A percentile compares a stretch with the other conserved stretches of the same genome.
Evolutionary conservation across 176 grass and related monocot species (phyloP).

Genomic region (Phragmites australis): DNA sequence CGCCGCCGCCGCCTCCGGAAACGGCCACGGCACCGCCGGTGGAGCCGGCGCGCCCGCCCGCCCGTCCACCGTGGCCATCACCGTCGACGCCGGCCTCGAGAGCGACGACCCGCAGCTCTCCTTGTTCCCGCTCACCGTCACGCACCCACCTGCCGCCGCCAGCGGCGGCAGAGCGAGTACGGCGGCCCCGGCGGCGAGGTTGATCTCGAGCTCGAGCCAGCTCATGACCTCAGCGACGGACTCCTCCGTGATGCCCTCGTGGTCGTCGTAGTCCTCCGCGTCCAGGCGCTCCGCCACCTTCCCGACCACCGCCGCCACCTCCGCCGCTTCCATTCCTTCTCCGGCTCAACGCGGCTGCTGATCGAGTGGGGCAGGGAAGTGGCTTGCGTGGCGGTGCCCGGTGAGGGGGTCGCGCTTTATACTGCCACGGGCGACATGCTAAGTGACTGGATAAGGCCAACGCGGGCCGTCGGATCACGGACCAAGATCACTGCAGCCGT

Average conservation of each 20-base stretch:
- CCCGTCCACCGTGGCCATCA: conserved; percentile 45
- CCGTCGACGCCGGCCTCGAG: conserved; percentile 28
- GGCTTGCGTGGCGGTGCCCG: not conserved
- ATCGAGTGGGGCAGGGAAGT: not conserved
- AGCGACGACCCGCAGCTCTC: conserved; percentile 46
- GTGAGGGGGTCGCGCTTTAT: not conserved
- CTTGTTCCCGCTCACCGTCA: not conserved
- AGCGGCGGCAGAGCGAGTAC: not conserved
- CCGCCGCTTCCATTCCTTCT: not conserved
- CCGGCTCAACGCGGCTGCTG: not conserved
- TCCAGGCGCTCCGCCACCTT: conserved; percentile 34
- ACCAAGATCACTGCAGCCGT: not conserved
- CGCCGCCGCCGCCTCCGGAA: not conserved
- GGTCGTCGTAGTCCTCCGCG: not conserved
- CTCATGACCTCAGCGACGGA: conserved; percentile 51
- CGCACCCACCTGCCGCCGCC: not conserved
- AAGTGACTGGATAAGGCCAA: not conserved
- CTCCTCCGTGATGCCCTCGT: conserved; percentile 42
- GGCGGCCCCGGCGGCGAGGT: not conserved
- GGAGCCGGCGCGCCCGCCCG: not conserved
- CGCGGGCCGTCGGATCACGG: not conserved
- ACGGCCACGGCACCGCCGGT: conserved; percentile 7
- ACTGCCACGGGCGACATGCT: not conserved
- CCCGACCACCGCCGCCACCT: not conserved
- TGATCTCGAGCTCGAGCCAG: conserved; percentile 63